phyloP scores from a whole-genome alignment of 768 basidiomycete genomes.

The Panaeolus papilionaceus region DNA sequence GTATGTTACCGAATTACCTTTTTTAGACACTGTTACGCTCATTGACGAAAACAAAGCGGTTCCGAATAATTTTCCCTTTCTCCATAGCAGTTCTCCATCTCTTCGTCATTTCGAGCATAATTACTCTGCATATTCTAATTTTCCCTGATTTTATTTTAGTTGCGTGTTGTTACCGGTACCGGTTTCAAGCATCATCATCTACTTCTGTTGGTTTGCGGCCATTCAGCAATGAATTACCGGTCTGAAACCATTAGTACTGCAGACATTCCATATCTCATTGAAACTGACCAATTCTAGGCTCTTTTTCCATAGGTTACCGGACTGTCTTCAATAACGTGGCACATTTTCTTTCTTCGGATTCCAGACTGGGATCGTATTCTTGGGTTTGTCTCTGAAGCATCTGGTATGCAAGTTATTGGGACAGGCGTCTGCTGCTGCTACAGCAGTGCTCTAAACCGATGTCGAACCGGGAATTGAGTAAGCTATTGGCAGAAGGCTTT shows the following conservation, averaged over 20 bases:
- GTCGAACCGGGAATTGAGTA: not conserved
- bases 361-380: not conserved
- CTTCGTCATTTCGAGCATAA: not conserved
- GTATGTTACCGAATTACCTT: conserved; percentile 4
- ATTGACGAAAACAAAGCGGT: not conserved
- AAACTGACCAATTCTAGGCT: not conserved
- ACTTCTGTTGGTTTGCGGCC: not conserved
- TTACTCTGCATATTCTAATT: not conserved
- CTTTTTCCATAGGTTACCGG: not conserved
- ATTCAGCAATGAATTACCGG: not conserved
- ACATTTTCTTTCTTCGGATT: not conserved
- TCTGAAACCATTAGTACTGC: not conserved
- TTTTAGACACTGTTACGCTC: not conserved
- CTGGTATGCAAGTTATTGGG: not conserved
- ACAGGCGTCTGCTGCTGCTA: not conserved
- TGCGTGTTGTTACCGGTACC: not conserved
- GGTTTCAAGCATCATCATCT: not conserved
- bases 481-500: not conserved
- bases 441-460: not conserved
- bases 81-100: conserved; percentile 13
- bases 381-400: not conserved
- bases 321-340: not conserved
- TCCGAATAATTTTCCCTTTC: conserved; percentile 5
- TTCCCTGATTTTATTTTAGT: not conserved
- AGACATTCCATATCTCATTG: not conserved